Conservation (phyloP, 352 stramenopile species). For the Phytophthora brassicae region DNA sequence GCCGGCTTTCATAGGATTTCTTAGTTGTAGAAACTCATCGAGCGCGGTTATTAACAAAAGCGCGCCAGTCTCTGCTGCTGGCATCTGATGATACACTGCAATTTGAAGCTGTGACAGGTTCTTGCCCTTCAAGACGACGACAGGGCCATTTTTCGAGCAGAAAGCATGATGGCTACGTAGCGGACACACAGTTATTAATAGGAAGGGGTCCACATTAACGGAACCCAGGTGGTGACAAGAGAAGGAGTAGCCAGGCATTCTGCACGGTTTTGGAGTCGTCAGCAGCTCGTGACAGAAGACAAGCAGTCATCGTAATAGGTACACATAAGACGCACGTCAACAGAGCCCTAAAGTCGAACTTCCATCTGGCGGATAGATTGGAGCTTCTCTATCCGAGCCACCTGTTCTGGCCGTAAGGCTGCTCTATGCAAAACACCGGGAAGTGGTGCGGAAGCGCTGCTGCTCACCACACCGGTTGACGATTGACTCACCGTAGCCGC, state of each 20-base stretch:
- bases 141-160: slow-evolving; percentile 14
- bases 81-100: slow-evolving; percentile 27
- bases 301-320: slow-evolving; percentile 19
- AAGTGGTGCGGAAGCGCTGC: slow-evolving; percentile 15
- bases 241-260: too few species aligned
- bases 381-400: slow-evolving; percentile 13
- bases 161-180: slow-evolving; percentile 24
- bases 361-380: slow-evolving; percentile 27
- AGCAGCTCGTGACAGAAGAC: slow-evolving; percentile 18
- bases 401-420: slow-evolving; percentile 33
- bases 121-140: slow-evolving; percentile 9
- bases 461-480: not conserved
- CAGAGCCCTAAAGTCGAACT: slow-evolving; percentile 1
- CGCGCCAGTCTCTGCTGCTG: not conserved
- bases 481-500: slow-evolving; percentile 27
- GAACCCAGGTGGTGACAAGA: too few species aligned
- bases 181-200: too few species aligned
- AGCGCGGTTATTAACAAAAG: too few species aligned
- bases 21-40: not conserved
- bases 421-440: slow-evolving; percentile 28
- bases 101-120: slow-evolving; percentile 23
- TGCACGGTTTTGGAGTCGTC: too few species aligned
- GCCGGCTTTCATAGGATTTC: slow-evolving; percentile 18
- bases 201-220: too few species aligned
- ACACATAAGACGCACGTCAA: slow-evolving; percentile 26